A percentile compares a stretch with the other conserved stretches of the same genome.
phyloP scores from a whole-genome alignment of 306 rosid genomes.

The Vachellia pachyceras region DNA sequence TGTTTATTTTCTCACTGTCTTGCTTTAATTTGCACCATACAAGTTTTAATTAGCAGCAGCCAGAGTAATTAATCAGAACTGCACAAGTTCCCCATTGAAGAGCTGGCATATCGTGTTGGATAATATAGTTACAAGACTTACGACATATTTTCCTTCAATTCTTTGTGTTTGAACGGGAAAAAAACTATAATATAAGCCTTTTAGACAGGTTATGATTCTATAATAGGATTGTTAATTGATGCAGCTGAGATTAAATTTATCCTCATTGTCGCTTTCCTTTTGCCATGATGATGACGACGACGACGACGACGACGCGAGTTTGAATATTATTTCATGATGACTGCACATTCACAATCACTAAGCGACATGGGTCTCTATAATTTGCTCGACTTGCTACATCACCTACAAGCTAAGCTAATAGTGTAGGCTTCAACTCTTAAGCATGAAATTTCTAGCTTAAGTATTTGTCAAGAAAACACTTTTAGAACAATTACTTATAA shows the following conservation, averaged over 20 bases:
- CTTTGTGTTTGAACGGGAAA: slow-evolving; percentile 35
- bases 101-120: not conserved
- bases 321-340: slow-evolving; percentile 37
- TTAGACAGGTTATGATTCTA: slow-evolving; percentile 47
- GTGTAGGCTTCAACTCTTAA: too few relatives aligned
- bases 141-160: slow-evolving; percentile 15
- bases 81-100: not conserved
- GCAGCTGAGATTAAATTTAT: slow-evolving; percentile 17
- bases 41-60: not conserved
- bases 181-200: slow-evolving; percentile 40
- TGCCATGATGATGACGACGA: slow-evolving; percentile 26
- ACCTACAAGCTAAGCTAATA: not conserved
- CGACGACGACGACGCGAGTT: too few relatives aligned
- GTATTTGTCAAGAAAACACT: too few relatives aligned
- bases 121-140: slow-evolving; percentile 5
- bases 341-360: slow-evolving; percentile 37
- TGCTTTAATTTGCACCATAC: not conserved
- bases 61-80: not conserved
- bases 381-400: not conserved
- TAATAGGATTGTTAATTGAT: slow-evolving; percentile 38
- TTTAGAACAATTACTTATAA: too few relatives aligned
- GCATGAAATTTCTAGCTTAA: too few relatives aligned
- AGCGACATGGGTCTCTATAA: slow-evolving; percentile 18
- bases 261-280: slow-evolving; percentile 15
- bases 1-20: not conserved